phyloP scores from a whole-genome alignment of 1,284 basidiomycete genomes.

The Puccinia horiana region DNA sequence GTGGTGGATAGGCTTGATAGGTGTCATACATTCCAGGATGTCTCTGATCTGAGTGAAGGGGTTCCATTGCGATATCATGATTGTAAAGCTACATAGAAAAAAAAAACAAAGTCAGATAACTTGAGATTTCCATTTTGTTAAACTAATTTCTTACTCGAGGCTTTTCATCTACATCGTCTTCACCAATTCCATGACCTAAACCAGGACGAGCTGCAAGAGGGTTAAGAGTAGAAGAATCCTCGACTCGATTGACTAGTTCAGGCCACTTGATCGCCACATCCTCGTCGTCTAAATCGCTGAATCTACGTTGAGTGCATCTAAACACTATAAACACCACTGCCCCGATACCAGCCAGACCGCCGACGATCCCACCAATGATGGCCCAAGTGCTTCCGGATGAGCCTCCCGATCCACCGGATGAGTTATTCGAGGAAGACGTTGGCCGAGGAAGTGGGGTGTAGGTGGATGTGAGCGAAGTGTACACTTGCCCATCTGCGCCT shows the following conservation, averaged over 20 bases:
- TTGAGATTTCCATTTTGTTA: not conserved
- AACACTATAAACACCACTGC: conserved; percentile 53
- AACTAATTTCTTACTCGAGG: conserved; percentile 15
- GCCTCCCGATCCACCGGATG: not conserved
- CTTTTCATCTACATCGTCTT: conserved; percentile 51
- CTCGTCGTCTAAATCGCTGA: conserved; percentile 53
- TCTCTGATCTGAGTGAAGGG: conserved; percentile 18
- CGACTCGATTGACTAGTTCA: conserved; percentile 52
- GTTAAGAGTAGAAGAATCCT: conserved; percentile 53
- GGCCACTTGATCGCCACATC: conserved; percentile 55
- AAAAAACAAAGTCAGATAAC: not conserved
- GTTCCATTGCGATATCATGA: conserved; percentile 25
- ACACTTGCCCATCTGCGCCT: conserved; percentile 51
- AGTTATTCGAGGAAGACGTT: conserved; percentile 40
- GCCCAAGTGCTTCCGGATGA: conserved; percentile 52
- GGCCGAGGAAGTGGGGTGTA: conserved; percentile 41
- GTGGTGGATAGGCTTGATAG: conserved; percentile 6
- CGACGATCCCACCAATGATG: conserved; percentile 54
- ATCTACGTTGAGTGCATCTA: conserved; percentile 53
- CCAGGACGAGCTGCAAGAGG: conserved; percentile 54
- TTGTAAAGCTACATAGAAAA: not conserved
- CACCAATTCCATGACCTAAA: conserved; percentile 53
- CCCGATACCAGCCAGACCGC: conserved; percentile 53
- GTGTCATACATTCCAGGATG: conserved; percentile 11
- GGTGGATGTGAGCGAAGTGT: conserved; percentile 43